A percentile compares a stretch with the other conserved stretches of the same genome.
Evolutionary conservation across 345 rosid genomes (phyloP).

Genomic region (Gossypium turneri): DNA sequence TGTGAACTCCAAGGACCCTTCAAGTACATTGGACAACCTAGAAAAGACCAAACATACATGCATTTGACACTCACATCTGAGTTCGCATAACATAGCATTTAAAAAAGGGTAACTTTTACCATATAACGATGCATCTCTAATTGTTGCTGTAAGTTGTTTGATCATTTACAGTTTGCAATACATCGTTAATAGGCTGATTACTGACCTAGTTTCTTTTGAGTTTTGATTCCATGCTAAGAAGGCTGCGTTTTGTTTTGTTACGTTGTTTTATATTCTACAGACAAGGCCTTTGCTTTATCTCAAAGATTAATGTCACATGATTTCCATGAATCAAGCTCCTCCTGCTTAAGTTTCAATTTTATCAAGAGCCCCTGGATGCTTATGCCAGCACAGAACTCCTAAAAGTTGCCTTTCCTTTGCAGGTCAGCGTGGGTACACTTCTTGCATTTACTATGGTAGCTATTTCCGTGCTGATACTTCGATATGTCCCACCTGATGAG

Average conservation of each 20-base stretch:
- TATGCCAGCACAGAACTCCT: constrained; percentile 1
- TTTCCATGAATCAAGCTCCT: background rate
- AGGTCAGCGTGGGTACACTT: constrained; percentile 99
- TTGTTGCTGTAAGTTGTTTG: background rate
- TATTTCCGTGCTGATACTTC: constrained; percentile 79
- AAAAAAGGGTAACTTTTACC: background rate
- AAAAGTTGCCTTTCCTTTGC: constrained; percentile 24
- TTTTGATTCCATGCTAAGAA: background rate
- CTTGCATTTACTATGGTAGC: constrained; percentile 96
- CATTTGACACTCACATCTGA: background rate
- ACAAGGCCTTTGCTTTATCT: background rate
- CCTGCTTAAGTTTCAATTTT: background rate
- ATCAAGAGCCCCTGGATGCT: background rate
- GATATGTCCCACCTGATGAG: constrained; percentile 95
- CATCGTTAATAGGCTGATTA: background rate
- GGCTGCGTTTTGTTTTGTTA: background rate
- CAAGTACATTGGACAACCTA: background rate
- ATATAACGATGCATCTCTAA: background rate
- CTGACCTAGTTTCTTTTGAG: background rate
- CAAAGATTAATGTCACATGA: background rate
- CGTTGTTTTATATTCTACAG: background rate
- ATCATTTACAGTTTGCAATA: background rate
- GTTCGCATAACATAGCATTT: background rate
- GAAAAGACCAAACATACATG: background rate
- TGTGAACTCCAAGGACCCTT: background rate